Evolutionary conservation across 2,329 filamentous ascomycete genomes (phyloP), one percentile per base, ranked within the genome.

Genomic region (Coleophoma eucalyptorum): DNA sequence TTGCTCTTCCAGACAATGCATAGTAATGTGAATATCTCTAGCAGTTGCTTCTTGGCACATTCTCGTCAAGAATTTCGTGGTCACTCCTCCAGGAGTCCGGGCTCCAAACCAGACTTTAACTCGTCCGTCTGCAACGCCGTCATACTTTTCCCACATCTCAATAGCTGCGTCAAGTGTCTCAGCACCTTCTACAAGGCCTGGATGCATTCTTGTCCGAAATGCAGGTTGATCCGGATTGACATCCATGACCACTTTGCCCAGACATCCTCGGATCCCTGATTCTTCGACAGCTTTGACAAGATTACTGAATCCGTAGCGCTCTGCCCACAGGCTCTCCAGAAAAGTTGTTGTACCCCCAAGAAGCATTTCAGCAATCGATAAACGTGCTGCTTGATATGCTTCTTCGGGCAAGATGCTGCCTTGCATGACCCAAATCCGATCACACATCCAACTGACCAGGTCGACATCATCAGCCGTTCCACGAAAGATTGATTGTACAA

Each of bases 211-310:
- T 3, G 44, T 48, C 19, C 45, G 18, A 38, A 49, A 54, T 12
- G 34, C 52, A 16, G 46, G 35, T n/a, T 49, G 41, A n/a, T 52
- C 42, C 5, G 50, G 41, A 41, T 50, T 31, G 12, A 49, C 26
- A 35, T 49, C 46, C 46, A 49, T 53, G n/a, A 51, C 49, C 11
- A 51, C 43, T 32, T 55, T 54, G 5, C 52, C 54, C 10, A 56
- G 48, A 26, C 52, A 54, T 10, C 49, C 52, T 15, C 52, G 40
- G n/a, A 54, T 54, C 1, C 52, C 52, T 11, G 32, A 42, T 40
- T 54, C 52, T 13, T 43, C 49, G 10, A 54, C 26, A 8, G 26
- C 26, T 8, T 26, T 26, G 26, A 26, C 26, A 26, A 26, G 26
- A 26, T 26, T 26, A 3, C 10, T 8, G 26, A 26, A 26, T 26